A percentile compares a stretch with the other conserved stretches of the same genome.
Conservation (phyloP, 352 stramenopile genomes). For the Phytophthora vignae region DNA sequence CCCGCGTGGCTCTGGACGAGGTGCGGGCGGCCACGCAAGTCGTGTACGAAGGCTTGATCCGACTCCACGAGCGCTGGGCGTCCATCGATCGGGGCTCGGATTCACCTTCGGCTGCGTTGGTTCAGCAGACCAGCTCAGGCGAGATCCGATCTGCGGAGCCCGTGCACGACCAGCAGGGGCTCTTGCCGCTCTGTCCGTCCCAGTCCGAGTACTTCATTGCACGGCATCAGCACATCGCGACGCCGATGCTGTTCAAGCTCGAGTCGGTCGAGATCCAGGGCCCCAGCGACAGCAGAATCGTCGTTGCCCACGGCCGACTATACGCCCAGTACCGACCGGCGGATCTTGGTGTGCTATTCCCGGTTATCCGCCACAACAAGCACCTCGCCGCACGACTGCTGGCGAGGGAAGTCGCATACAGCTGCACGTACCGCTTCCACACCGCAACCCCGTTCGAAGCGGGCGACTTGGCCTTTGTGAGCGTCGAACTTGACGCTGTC, state of each 20-base stretch:
- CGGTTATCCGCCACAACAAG: constrained; percentile 27
- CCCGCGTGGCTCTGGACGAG: constrained; percentile 20
- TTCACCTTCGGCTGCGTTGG: background rate
- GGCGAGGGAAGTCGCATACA: constrained; percentile 30
- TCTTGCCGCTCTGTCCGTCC: constrained; percentile 22
- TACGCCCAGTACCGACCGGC: constrained; percentile 22
- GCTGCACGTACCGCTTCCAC: constrained; percentile 42
- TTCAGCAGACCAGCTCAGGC: constrained; percentile 3
- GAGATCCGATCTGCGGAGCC: constrained; percentile 26
- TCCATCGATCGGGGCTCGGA: constrained; percentile 12
- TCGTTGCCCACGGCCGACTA: constrained; percentile 26
- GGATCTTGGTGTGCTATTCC: constrained; percentile 31
- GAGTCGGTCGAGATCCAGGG: constrained; percentile 33
- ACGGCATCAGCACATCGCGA: constrained; percentile 23
- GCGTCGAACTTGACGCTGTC: constrained; percentile 37
- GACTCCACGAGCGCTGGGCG: constrained; percentile 28
- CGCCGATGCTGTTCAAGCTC: constrained; percentile 34
- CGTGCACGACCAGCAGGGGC: constrained; percentile 3
- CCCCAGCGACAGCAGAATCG: constrained; percentile 32
- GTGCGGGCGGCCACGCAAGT: constrained; percentile 22
- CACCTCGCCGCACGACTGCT: constrained; percentile 32
- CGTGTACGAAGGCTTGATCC: constrained; percentile 36
- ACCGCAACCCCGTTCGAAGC: constrained; percentile 18
- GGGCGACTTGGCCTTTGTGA: constrained; percentile 32
- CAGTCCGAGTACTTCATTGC: constrained; percentile 35